Percentiles rank a stretch among this genome's conserved stretches.
phyloP scores from a whole-genome alignment of 2,329 filamentous ascomycete genomes.

The Diplodia sapinea region DNA sequence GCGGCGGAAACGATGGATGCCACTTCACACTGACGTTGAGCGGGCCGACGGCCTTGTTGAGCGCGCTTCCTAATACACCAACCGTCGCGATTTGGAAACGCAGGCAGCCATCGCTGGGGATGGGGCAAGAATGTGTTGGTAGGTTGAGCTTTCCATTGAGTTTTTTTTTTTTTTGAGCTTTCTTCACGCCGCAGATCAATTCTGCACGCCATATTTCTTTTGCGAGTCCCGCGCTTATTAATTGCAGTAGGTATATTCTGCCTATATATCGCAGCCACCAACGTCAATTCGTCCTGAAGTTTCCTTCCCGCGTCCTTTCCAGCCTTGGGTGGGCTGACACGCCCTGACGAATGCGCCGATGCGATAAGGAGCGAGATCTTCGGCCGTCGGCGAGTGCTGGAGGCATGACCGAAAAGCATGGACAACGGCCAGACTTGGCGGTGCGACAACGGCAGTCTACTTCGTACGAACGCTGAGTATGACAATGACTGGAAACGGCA shows the following conservation, averaged over 20 bases:
- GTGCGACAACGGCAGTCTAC: neutral
- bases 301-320: slow-evolving; percentile 1
- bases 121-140: neutral
- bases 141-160: neutral
- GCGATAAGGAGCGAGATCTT: slow-evolving; percentile 11
- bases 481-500: neutral
- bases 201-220: slow-evolving; percentile 13
- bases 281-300: slow-evolving; percentile 1
- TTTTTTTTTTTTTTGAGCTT: neutral
- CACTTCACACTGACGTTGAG: neutral
- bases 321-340: neutral
- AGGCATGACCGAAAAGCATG: slow-evolving; percentile 11
- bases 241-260: neutral
- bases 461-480: slow-evolving; percentile 2
- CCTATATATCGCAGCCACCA: slow-evolving; percentile 11
- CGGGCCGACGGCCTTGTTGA: slow-evolving; percentile 12
- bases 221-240: slow-evolving; percentile 5
- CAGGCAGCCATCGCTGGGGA: neutral
- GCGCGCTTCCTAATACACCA: slow-evolving; percentile 4
- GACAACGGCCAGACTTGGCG: neutral
- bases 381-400: slow-evolving; percentile 17
- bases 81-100: neutral
- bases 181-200: slow-evolving; percentile 15
- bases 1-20: slow-evolving; percentile 6
- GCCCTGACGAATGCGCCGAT: neutral